Base-by-base conservation (phyloP, 2,329 filamentous ascomycete genomes). In the Plenodomus lindquistii region DNA sequence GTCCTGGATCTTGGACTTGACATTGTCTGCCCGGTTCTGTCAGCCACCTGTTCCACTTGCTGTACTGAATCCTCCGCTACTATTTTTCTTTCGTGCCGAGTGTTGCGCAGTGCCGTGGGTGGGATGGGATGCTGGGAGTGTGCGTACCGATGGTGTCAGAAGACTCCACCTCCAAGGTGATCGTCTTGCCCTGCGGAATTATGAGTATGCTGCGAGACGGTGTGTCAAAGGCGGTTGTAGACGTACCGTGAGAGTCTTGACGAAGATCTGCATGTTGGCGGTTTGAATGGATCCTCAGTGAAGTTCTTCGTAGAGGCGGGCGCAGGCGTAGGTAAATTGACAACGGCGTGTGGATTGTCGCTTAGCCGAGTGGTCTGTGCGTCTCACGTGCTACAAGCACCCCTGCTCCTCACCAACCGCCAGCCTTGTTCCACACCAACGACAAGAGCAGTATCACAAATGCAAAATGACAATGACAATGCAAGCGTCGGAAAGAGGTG, bases 1-100 rank as follows among this genome's bases (percentile, higher is more conserved):
- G 82, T 97, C 92, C 84, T 97, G 93, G 79, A 97, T 97, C 89
- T 97, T 97, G 83, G 87, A 88, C 88, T 97, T 97, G 81, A 97
- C 93, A 86, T 97, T 97, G 87, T 97, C 93, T 68, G 38, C 40
- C 41, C 37, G 17, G n/a, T n/a, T n/a, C 40, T 51, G 57, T 68
- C 51, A 70, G 60, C 55, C 45, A 39, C 44, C 21, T 24, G 35
- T 35, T 47, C 31, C 42, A 18, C 17, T 18, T 19, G 4, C 18
- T 17, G 13, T 37, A n/a, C n/a, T n/a, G n/a, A n/a, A n/a, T n/a
- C n/a, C n/a, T 37, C 35, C 35, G 8, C 34, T n/a, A 5, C 15
- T 36, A 36, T n/a, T 15, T 6, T 36, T 7, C 5, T 36, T 6
- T 18, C 15, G 48, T 46, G 46, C 48, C 38, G 44, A 41, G 47